Conservation (phyloP, 2,329 filamentous ascomycete genomes). For the Lojkania enalia region DNA sequence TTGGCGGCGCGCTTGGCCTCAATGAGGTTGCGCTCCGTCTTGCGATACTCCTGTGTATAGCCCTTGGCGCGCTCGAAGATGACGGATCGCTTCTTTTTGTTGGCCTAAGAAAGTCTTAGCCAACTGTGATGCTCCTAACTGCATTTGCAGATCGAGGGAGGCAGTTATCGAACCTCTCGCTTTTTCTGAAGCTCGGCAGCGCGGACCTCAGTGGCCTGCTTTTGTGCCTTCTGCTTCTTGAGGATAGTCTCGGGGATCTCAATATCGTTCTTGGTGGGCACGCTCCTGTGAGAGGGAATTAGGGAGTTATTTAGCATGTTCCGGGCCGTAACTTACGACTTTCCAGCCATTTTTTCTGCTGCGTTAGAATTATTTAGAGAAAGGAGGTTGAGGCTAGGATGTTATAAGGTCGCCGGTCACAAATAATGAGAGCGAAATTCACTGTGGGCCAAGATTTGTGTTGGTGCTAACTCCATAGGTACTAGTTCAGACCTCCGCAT, state of each 20-base stretch:
- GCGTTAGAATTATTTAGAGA: slow-evolving; percentile 32
- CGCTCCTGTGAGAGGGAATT: slow-evolving; percentile 61
- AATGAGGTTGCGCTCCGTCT: slow-evolving; percentile 95
- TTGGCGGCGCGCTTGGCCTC: slow-evolving; percentile 88
- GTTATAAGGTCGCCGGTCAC: too few relatives aligned
- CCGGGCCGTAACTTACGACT: slow-evolving; percentile 30
- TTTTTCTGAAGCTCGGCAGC: slow-evolving; percentile 79
- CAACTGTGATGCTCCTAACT: slow-evolving; percentile 44
- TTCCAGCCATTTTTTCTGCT: slow-evolving; percentile 41
- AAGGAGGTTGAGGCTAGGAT: slow-evolving; percentile 7
- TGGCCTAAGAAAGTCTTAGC: slow-evolving; percentile 67
- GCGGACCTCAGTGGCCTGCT: slow-evolving; percentile 94
- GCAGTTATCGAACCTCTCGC: slow-evolving; percentile 84
- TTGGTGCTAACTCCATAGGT: too few relatives aligned
- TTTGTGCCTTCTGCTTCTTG: slow-evolving; percentile 99
- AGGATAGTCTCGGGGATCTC: slow-evolving; percentile 98
- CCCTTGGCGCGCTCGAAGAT: slow-evolving; percentile 99
- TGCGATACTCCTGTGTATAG: slow-evolving; percentile 99
- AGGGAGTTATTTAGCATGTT: neutral
- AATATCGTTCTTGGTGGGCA: slow-evolving; percentile 93
- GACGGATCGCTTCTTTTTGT: slow-evolving; percentile 97
- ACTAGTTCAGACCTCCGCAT: too few relatives aligned
- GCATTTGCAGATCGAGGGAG: slow-evolving; percentile 41
- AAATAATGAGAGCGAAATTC: slow-evolving; percentile 24
- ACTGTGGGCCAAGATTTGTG: slow-evolving; percentile 34